Conservation (phyloP, 805 yeast species). For the Hanseniaspora vineae region DNA sequence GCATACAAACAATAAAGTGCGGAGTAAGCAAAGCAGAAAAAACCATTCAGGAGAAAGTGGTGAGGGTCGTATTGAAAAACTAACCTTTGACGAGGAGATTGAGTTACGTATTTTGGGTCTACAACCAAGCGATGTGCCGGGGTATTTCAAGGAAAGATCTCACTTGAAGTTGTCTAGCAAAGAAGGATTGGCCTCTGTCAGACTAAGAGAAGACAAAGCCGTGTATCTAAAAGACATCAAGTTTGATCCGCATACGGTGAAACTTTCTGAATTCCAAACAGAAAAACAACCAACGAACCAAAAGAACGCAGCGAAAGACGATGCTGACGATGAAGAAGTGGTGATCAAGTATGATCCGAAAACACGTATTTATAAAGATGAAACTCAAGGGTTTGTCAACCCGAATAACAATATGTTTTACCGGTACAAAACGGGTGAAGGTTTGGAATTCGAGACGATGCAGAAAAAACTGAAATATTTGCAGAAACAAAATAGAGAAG, state of each 20-base stretch:
- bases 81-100: constrained; percentile 32
- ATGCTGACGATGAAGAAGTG: constrained; percentile 22
- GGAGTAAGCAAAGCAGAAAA: constrained; percentile 6
- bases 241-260: constrained; percentile 20
- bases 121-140: constrained; percentile 11
- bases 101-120: constrained; percentile 31
- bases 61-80: not conserved
- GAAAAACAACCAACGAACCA: constrained; percentile 23
- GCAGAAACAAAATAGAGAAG: constrained; percentile 33
- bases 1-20: constrained; percentile 25
- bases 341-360: constrained; percentile 43
- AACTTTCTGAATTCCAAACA: constrained; percentile 41
- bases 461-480: constrained; percentile 31
- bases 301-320: constrained; percentile 22
- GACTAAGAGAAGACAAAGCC: constrained; percentile 49
- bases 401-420: constrained; percentile 37
- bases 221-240: constrained; percentile 42
- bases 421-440: constrained; percentile 43
- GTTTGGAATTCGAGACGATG: constrained; percentile 27
- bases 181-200: not conserved
- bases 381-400: constrained; percentile 23
- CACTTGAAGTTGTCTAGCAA: not conserved
- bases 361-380: constrained; percentile 27
- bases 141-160: constrained; percentile 6
- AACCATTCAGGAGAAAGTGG: constrained; percentile 6